phyloP scores from a whole-genome alignment of 768 basidiomycete genomes.

The Lactarius psammicola region DNA sequence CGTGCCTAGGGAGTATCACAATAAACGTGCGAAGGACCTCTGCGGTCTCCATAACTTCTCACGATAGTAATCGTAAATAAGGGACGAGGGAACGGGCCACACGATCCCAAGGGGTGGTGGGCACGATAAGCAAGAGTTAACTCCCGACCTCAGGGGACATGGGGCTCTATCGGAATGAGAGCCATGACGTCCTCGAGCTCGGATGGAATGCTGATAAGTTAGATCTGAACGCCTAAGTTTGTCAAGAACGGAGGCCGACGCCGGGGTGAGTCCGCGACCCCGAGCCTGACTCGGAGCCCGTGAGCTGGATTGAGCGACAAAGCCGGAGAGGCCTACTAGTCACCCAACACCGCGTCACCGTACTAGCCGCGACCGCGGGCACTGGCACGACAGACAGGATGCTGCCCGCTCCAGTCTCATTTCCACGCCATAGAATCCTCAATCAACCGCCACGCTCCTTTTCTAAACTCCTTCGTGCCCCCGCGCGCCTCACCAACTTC shows the following conservation, averaged over 20 bases:
- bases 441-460: constrained; percentile 11
- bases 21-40: neutral
- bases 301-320: too few relatives aligned
- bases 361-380: neutral
- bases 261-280: neutral
- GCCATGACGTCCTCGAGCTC: neutral
- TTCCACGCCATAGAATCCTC: constrained; percentile 7
- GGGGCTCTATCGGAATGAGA: neutral
- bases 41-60: neutral
- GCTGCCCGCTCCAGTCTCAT: constrained; percentile 19
- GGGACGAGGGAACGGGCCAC: neutral
- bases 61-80: too few relatives aligned
- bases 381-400: neutral
- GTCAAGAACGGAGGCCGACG: neutral
- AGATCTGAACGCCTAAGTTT: neutral
- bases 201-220: neutral
- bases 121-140: neutral
- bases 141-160: too few relatives aligned
- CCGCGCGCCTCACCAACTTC: constrained; percentile 75
- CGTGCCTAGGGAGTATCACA: neutral
- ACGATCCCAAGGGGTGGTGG: neutral
- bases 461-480: constrained; percentile 43
- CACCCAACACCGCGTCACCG: too few relatives aligned
- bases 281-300: too few relatives aligned
- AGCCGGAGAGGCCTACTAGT: neutral